These are phyloP conservation scores for Pleurotus salmoneostramineus DNA, from an alignment of 768 basidiomycete genomes.

Conservation along the genomic window DNA sequence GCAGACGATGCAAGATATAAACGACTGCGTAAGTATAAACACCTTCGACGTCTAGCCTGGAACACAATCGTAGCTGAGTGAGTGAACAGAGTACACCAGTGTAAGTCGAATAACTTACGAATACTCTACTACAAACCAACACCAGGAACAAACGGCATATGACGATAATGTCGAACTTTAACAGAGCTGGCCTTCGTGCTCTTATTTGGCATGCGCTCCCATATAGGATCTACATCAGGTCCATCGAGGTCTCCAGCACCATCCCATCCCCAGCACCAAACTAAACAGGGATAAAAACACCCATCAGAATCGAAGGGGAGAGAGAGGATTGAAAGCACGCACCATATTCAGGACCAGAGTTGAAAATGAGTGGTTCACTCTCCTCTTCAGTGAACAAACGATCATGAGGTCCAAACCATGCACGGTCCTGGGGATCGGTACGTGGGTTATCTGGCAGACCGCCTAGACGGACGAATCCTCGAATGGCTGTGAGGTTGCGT, in stretches of 20 bases:
- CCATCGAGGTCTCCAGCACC: slow-evolving; percentile 97
- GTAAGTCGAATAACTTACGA: background rate
- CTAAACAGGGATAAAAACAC: slow-evolving; percentile 33
- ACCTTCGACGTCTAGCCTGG: too few relatives aligned
- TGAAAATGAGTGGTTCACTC: slow-evolving; percentile 69
- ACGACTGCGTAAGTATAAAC: too few relatives aligned
- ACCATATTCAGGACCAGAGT: slow-evolving; percentile 85
- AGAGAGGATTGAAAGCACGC: slow-evolving; percentile 23
- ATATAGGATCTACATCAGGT: slow-evolving; percentile 96
- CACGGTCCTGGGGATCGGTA: slow-evolving; percentile 95
- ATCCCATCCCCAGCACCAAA: slow-evolving; percentile 99
- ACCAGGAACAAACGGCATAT: slow-evolving; percentile 16
- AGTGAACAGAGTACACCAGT: background rate
- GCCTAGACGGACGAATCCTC: slow-evolving; percentile 92
- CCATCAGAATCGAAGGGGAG: background rate
- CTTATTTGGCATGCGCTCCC: slow-evolving; percentile 80
- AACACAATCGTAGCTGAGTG: too few relatives aligned
- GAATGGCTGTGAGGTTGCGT: slow-evolving; percentile 92
- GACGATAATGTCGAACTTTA: slow-evolving; percentile 65
- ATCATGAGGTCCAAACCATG: slow-evolving; percentile 98
- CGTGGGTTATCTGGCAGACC: slow-evolving; percentile 94
- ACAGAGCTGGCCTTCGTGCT: slow-evolving; percentile 60
- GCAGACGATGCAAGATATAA: too few relatives aligned
- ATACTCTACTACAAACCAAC: background rate
- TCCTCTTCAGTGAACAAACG: slow-evolving; percentile 90